Conservation (phyloP, 495 filamentous ascomycete genomes). For the Tuber aestivum region DNA sequence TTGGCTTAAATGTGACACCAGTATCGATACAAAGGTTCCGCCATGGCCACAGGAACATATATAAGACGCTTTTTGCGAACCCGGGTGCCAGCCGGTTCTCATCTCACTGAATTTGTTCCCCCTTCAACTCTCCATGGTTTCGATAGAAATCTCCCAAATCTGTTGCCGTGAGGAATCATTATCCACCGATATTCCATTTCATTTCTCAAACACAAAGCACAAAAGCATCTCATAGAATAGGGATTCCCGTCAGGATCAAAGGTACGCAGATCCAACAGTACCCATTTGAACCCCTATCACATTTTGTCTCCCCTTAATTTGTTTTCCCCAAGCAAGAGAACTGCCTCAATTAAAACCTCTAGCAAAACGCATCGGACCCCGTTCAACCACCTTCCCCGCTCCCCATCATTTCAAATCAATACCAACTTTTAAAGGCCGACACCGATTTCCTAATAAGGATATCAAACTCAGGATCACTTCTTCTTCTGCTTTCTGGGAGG, state of each 20-base stretch:
- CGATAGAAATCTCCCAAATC: conserved; percentile 1
- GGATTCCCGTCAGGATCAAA: conserved; percentile 36
- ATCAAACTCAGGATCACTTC: conserved; percentile 56
- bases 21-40: conserved; percentile 2
- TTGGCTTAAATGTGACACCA: conserved; percentile 1
- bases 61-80: conserved; percentile 2
- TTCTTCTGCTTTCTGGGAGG: conserved; percentile 87
- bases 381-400: conserved; percentile 18
- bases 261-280: conserved; percentile 37
- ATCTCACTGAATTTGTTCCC: background rate
- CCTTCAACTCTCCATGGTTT: background rate
- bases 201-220: conserved; percentile 41
- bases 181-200: conserved; percentile 41
- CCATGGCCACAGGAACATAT: conserved; percentile 1
- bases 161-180: conserved; percentile 38
- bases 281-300: conserved; percentile 37
- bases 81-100: conserved; percentile 5
- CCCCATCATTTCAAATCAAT: conserved; percentile 35
- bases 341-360: conserved; percentile 40
- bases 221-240: conserved; percentile 40
- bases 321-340: conserved; percentile 40
- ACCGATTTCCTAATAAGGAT: conserved; percentile 29
- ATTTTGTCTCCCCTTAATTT: conserved; percentile 38
- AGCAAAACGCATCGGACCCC: conserved; percentile 38
- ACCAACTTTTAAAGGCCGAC: conserved; percentile 29